Evolutionary conservation across 768 basidiomycete genomes (phyloP).

Genomic region (Lanmaoa rubissima): DNA sequence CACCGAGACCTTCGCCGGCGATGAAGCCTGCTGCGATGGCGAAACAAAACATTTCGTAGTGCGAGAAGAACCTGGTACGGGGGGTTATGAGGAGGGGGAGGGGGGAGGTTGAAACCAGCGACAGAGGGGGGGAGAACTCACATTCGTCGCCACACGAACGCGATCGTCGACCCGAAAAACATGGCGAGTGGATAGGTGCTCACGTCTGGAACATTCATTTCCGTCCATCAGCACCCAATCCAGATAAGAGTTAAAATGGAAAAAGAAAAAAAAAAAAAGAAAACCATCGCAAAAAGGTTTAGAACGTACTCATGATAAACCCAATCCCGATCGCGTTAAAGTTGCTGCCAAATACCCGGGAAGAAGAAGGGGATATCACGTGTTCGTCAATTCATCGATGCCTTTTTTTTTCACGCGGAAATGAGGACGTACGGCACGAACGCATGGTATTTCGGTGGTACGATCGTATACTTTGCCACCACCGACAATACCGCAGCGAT

Average conservation of each 20-base stretch:
- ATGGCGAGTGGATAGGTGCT: constrained; percentile 27
- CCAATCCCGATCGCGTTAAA: constrained; percentile 29
- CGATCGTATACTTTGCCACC: constrained; percentile 35
- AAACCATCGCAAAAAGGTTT: too few relatives aligned
- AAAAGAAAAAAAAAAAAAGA: too few relatives aligned
- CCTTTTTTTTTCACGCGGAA: background rate
- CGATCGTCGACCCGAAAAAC: constrained; percentile 25
- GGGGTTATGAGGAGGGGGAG: too few relatives aligned
- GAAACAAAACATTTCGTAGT: constrained; percentile 30
- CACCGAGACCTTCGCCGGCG: constrained; percentile 41
- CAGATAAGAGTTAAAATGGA: too few relatives aligned
- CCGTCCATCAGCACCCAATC: too few relatives aligned
- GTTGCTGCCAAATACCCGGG: constrained; percentile 5
- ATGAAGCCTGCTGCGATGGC: constrained; percentile 40
- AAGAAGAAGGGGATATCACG: background rate
- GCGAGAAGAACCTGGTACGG: constrained; percentile 8
- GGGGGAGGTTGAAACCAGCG: too few relatives aligned
- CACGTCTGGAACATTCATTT: constrained; percentile 6
- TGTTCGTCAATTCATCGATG: background rate
- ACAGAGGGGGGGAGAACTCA: background rate
- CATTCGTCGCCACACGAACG: constrained; percentile 18
- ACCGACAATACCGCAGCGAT: constrained; percentile 45
- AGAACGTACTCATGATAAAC: background rate
- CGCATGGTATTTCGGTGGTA: constrained; percentile 24
- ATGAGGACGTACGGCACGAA: constrained; percentile 19